Evolutionary conservation across 2,329 filamentous ascomycete genomes (phyloP), one percentile per base, ranked within the genome.

Genomic region (Dactylellina cionopaga): DNA sequence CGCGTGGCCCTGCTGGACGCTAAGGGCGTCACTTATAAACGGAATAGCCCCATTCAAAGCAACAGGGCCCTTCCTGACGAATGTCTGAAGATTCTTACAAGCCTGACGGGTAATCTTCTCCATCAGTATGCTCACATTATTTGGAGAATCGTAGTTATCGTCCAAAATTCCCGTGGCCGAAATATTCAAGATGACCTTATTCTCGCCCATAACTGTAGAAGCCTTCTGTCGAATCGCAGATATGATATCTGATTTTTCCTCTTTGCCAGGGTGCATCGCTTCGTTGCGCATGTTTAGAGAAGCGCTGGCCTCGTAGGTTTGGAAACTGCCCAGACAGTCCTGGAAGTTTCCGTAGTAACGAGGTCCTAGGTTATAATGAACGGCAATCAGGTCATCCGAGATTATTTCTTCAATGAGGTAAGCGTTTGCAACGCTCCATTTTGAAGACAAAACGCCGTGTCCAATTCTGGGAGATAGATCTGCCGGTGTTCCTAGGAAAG

Each of bases 341-440:
- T 99, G 95, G 76, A 96, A 96, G 79, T 99, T 99, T 13, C 95
- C 95, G 78, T 92, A 89, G 77, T 99, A 99, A 49, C 92, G 88
- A 22, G 92, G 90, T 0, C 95, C 94, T 15, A 99, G 88, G 52
- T 93, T 91, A 79, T 90, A 92, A 77, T 96, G 92, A 0, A 99
- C 95, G 10, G 94, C 90, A 62, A 99, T 84, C 71, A 96, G 86
- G 80, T 99, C 95, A 78, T 98, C 94, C 69, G 92, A 96, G 33
- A 97, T 83, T 0, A 89, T 87, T 69, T 96, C 92, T 66, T 94
- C 90, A 74, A 97, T 92, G 3, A 99, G 83, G 79, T 97, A 91
- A 0, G 92, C 92, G 51, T 91, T 93, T 24, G 92, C 93, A 64
- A 99, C 82, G 5, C 93, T 97, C 90, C 95, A 96, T 77, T 88